phyloP scores from a whole-genome alignment of 768 basidiomycete genomes.

The Suillus sp. region DNA sequence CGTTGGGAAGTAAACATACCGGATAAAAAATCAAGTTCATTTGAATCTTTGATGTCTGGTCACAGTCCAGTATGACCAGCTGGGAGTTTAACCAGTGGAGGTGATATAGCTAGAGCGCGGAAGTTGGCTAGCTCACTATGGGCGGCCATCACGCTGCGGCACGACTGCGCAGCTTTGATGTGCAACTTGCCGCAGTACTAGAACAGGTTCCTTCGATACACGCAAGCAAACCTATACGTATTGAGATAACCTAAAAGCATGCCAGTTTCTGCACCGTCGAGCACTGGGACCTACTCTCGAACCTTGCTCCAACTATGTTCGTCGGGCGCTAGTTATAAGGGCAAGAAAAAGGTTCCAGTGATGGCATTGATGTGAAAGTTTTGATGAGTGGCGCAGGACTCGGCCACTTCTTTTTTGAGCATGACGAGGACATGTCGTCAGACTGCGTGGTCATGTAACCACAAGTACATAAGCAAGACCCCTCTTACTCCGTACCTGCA shows the following conservation, averaged over 20 bases:
- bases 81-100: not conserved
- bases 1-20: not conserved
- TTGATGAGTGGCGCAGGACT: not conserved
- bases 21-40: not conserved
- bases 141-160: not conserved
- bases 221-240: not conserved
- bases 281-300: not conserved
- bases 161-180: not conserved
- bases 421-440: slow-evolving; percentile 26
- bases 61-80: not conserved
- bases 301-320: not conserved
- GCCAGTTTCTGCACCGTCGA: not conserved
- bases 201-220: not conserved
- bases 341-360: not conserved
- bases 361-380: not conserved
- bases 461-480: slow-evolving; percentile 31
- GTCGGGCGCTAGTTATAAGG: not conserved
- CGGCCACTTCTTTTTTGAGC: slow-evolving; percentile 12
- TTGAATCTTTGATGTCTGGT: not conserved
- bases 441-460: slow-evolving; percentile 10
- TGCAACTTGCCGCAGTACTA: not conserved
- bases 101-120: not conserved
- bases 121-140: not conserved
- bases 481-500: slow-evolving; percentile 25
- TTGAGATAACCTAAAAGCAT: not conserved